Conservation (phyloP, 176 grass and related monocot genomes). For the Carex kokanica region DNA sequence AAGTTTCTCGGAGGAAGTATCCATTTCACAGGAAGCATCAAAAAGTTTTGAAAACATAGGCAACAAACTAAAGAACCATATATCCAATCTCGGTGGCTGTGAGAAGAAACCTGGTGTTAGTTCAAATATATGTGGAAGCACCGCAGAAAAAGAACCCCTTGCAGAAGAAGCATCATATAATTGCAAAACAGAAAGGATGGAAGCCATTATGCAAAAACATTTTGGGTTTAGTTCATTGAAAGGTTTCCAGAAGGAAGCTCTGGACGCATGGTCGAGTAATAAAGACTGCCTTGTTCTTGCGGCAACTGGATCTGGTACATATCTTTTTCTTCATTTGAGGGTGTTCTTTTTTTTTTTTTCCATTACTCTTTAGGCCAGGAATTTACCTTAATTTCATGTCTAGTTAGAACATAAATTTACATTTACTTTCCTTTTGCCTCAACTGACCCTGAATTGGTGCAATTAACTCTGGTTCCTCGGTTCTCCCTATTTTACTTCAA, state of each 20-base stretch:
- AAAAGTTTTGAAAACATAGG: neutral
- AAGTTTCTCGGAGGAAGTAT: neutral
- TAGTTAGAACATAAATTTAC: neutral
- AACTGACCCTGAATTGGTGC: neutral
- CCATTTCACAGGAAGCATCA: neutral
- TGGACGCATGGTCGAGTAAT: constrained; percentile 71
- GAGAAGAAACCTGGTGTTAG: neutral
- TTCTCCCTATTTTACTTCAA: neutral
- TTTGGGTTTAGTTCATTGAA: constrained; percentile 76
- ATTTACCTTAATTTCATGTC: neutral
- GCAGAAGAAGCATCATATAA: neutral
- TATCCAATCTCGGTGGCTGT: neutral
- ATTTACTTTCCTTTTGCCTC: neutral
- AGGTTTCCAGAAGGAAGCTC: constrained; percentile 71
- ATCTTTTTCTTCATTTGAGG: neutral
- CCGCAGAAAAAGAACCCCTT: neutral
- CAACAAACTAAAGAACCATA: neutral
- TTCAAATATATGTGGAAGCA: constrained; percentile 4
- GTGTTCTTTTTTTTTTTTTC: neutral
- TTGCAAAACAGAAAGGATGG: constrained; percentile 23
- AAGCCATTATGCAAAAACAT: constrained; percentile 48
- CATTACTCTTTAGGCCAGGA: neutral
- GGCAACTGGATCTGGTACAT: constrained; percentile 79
- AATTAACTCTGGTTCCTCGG: neutral
- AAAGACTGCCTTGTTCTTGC: constrained; percentile 79